Evolutionary conservation across 176 grass and related monocot genomes (phyloP).

Genomic region (Secale cereale): DNA sequence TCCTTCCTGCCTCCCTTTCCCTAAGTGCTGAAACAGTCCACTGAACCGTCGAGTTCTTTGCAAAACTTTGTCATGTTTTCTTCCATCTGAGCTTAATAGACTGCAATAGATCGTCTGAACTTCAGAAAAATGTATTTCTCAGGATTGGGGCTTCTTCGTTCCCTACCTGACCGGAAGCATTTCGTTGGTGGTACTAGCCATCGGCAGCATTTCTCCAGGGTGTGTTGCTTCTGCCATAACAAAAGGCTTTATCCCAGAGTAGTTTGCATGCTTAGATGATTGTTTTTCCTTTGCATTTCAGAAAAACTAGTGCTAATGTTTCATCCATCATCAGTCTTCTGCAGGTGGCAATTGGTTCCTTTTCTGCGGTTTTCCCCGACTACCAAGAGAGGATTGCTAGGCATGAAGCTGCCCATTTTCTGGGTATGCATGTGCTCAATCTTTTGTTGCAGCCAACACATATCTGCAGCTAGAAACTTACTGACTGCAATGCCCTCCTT

Average conservation of each 20-base stretch:
- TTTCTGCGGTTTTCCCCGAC: constrained; percentile 87
- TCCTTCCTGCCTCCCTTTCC: not conserved
- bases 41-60: too few relatives aligned
- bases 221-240: constrained; percentile 12
- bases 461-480: not conserved
- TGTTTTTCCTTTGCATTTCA: not conserved
- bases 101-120: not conserved
- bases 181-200: constrained; percentile 75
- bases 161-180: constrained; percentile 91
- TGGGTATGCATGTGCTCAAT: constrained; percentile 42
- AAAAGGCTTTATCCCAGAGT: not conserved
- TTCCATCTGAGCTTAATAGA: not conserved
- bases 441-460: not conserved
- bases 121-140: not conserved
- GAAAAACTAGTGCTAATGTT: not conserved
- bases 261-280: not conserved
- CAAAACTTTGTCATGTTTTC: not conserved
- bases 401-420: constrained; percentile 94
- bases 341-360: constrained; percentile 73
- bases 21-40: not conserved
- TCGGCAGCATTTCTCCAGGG: constrained; percentile 86
- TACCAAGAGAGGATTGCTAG: constrained; percentile 93
- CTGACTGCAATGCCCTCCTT: constrained; percentile 6
- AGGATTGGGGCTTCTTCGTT: constrained; percentile 99
- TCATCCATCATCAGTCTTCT: constrained; percentile 52